phyloP scores from a whole-genome alignment of 2,329 filamentous ascomycete species.

The Dactylellina drechsleri region DNA sequence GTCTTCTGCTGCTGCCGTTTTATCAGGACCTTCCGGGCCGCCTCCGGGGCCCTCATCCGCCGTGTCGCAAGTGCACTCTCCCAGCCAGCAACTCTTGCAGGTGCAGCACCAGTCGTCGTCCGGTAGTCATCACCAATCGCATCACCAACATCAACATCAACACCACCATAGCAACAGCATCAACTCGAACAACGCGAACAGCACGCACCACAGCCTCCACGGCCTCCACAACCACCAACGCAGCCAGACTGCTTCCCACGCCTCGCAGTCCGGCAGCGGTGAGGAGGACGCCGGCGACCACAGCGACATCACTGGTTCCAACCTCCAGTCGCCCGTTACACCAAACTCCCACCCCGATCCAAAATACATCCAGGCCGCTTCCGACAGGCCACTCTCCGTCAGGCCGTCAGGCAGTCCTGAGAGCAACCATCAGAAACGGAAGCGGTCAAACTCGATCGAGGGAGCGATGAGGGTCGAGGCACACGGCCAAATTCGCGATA shows the following conservation, averaged over 20 bases:
- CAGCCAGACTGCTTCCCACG: slow-evolving; percentile 52
- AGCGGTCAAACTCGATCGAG: slow-evolving; percentile 42
- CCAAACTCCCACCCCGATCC: slow-evolving; percentile 52
- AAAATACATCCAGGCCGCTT: slow-evolving; percentile 43
- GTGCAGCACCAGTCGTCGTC: slow-evolving; percentile 21
- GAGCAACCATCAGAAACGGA: slow-evolving; percentile 42
- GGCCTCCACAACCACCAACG: slow-evolving; percentile 33
- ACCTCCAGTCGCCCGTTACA: slow-evolving; percentile 48
- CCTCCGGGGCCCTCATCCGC: slow-evolving; percentile 3
- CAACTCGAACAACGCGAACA: slow-evolving; percentile 14
- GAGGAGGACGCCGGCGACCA: slow-evolving; percentile 51
- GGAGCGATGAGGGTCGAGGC: slow-evolving; percentile 34
- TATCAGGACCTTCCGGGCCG: background rate
- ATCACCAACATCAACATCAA: slow-evolving; percentile 29
- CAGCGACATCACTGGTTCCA: slow-evolving; percentile 46
- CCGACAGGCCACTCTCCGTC: slow-evolving; percentile 31
- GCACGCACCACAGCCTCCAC: slow-evolving; percentile 17
- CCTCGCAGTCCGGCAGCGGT: slow-evolving; percentile 50
- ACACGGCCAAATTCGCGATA: slow-evolving; percentile 46
- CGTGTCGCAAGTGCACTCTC: slow-evolving; percentile 21
- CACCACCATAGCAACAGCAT: slow-evolving; percentile 27
- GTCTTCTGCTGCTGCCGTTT: slow-evolving; percentile 9
- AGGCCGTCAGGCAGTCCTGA: slow-evolving; percentile 44
- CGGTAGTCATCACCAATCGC: slow-evolving; percentile 28
- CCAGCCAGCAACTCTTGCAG: slow-evolving; percentile 32